phyloP scores from a whole-genome alignment of 2,329 filamentous ascomycete species.

The Tolypocladium guangdongense region DNA sequence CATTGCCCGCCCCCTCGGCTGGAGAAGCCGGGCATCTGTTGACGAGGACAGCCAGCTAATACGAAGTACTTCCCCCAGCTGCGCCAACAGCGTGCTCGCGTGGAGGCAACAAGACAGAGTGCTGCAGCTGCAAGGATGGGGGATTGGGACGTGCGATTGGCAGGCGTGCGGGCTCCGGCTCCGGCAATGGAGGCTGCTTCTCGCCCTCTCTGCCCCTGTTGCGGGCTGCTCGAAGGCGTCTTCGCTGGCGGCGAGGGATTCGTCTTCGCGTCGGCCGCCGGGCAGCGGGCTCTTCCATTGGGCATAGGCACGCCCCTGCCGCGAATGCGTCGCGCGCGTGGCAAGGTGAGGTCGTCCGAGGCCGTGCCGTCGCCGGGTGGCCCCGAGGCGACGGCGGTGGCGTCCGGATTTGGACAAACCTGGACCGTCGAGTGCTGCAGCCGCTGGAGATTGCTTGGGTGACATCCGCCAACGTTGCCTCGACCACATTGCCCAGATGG shows the following conservation, averaged over 20 bases:
- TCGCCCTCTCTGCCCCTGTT: too few relatives aligned
- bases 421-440: too few relatives aligned
- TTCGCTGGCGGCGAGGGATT: not conserved
- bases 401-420: not conserved
- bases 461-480: not conserved
- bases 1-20: not conserved
- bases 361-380: not conserved
- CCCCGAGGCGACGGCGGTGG: not conserved
- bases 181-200: not conserved
- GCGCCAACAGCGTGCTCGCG: too few relatives aligned
- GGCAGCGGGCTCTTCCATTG: not conserved
- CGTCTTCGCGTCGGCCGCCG: not conserved
- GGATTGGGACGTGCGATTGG: not conserved
- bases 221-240: not conserved
- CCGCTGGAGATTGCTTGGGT: not conserved
- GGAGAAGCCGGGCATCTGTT: too few relatives aligned
- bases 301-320: not conserved
- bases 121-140: not conserved
- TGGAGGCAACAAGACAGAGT: not conserved
- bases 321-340: not conserved
- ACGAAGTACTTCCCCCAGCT: too few relatives aligned
- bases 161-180: not conserved
- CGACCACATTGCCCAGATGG: not conserved
- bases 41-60: too few relatives aligned
- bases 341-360: not conserved